Conservation (phyloP, 805 yeast genomes). For the Jamesozyma spencerorum region DNA sequence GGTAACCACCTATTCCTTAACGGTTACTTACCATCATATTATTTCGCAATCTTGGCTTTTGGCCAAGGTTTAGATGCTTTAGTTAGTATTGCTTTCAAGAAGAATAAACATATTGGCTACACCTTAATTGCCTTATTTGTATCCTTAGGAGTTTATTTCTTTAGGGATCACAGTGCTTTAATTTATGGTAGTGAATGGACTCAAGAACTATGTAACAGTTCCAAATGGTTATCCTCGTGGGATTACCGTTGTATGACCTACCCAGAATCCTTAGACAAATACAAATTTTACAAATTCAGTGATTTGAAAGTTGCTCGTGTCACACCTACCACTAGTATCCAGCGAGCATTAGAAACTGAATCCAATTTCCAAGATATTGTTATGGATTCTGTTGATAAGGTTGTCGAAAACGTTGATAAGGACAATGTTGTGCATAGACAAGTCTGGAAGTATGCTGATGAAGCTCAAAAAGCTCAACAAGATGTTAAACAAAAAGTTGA, state of each 20-base stretch:
- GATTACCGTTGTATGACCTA: conserved; percentile 79
- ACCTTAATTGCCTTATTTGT: conserved; percentile 41
- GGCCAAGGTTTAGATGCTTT: conserved; percentile 54
- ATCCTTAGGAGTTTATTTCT: conserved; percentile 45
- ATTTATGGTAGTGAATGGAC: conserved; percentile 81
- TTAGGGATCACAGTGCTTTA: conserved; percentile 55
- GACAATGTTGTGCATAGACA: background rate
- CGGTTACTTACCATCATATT: conserved; percentile 86
- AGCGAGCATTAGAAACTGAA: background rate
- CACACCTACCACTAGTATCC: background rate
- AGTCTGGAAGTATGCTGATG: background rate
- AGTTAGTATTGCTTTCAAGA: conserved; percentile 34
- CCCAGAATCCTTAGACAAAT: conserved; percentile 23
- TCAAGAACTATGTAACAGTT: conserved; percentile 47
- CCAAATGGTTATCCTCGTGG: conserved; percentile 62
- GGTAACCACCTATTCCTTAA: conserved; percentile 86
- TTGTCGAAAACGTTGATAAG: background rate
- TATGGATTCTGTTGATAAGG: background rate
- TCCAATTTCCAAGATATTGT: too few species aligned
- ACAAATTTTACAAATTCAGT: conserved; percentile 1
- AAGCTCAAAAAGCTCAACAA: background rate
- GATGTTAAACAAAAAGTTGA: background rate
- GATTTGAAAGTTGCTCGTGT: background rate
- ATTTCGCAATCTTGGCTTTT: conserved; percentile 71
- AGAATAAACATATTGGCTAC: conserved; percentile 37